These are phyloP conservation scores for Martiniozyma abietophila DNA, from an alignment of 805 yeast species.

Conservation along the genomic window DNA sequence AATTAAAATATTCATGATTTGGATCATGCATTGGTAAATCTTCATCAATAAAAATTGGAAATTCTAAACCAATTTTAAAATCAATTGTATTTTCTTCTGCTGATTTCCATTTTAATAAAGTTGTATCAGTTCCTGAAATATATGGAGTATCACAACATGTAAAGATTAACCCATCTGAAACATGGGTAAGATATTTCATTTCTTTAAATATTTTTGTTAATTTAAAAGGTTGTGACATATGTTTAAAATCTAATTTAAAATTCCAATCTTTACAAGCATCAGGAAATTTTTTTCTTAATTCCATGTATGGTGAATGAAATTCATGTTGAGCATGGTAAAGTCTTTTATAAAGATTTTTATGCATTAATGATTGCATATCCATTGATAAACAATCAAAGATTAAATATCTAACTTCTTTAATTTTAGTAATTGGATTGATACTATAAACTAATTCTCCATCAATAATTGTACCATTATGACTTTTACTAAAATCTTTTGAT, in stretches of 20 bases:
- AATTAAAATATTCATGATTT: slow-evolving; percentile 65
- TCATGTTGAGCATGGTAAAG: slow-evolving; percentile 78
- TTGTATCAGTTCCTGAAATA: slow-evolving; percentile 77
- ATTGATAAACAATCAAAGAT: slow-evolving; percentile 88
- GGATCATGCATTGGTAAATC: slow-evolving; percentile 60
- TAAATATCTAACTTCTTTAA: slow-evolving; percentile 64
- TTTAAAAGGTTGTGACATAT: slow-evolving; percentile 78
- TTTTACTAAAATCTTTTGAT: slow-evolving; percentile 38
- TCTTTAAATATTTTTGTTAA: slow-evolving; percentile 66
- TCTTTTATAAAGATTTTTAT: slow-evolving; percentile 68
- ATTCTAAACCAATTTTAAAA: slow-evolving; percentile 59
- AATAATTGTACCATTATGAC: slow-evolving; percentile 79
- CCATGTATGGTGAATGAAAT: slow-evolving; percentile 74
- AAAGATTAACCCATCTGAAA: slow-evolving; percentile 88
- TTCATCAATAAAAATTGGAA: slow-evolving; percentile 49
- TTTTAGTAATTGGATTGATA: slow-evolving; percentile 40
- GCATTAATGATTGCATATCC: slow-evolving; percentile 63
- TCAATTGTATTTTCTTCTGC: slow-evolving; percentile 92
- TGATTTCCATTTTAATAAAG: slow-evolving; percentile 93
- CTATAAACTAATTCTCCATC: slow-evolving; percentile 93
- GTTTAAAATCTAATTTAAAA: slow-evolving; percentile 76
- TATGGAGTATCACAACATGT: slow-evolving; percentile 89
- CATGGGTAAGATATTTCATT: slow-evolving; percentile 68
- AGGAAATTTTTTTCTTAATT: slow-evolving; percentile 59
- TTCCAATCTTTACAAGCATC: slow-evolving; percentile 71